These are phyloP conservation scores for Lodderomyces beijingensis DNA, from an alignment of 1,139 yeast species.

Conservation along the genomic window DNA sequence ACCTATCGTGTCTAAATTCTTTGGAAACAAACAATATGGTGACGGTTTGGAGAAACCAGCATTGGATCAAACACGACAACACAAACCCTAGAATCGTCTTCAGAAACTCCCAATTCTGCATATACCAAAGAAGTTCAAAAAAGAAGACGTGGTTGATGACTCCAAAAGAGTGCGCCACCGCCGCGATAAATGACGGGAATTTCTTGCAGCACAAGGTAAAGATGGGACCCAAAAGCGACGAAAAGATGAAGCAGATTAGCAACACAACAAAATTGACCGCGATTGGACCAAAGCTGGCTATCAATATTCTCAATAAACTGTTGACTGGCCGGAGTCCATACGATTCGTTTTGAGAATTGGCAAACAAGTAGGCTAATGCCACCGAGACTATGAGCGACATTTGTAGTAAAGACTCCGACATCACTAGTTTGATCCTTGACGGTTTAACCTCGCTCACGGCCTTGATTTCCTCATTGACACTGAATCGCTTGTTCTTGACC, in stretches of 20 bases:
- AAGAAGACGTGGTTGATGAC: conserved; percentile 38
- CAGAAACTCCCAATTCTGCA: conserved; percentile 51
- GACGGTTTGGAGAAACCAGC: conserved; percentile 37
- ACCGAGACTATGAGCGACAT: conserved; percentile 25
- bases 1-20: conserved; percentile 47
- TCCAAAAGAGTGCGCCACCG: conserved; percentile 39
- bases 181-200: conserved; percentile 44
- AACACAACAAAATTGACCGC: conserved; percentile 37
- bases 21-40: conserved; percentile 40
- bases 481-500: conserved; percentile 26
- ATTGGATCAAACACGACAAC: conserved; percentile 38
- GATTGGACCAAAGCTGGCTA: conserved; percentile 48
- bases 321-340: conserved; percentile 25
- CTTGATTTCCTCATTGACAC: conserved; percentile 20
- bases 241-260: conserved; percentile 34
- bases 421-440: conserved; percentile 30
- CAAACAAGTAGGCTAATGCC: conserved; percentile 38
- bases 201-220: conserved; percentile 27
- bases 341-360: conserved; percentile 42
- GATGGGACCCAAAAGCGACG: conserved; percentile 46
- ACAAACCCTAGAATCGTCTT: conserved; percentile 47
- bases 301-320: conserved; percentile 34
- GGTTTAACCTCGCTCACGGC: conserved; percentile 35
- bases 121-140: conserved; percentile 48
- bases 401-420: conserved; percentile 29